These are phyloP conservation scores for Amauroascus verrucosus DNA, from an alignment of 2,329 filamentous ascomycete genomes.

Conservation along the genomic window DNA sequence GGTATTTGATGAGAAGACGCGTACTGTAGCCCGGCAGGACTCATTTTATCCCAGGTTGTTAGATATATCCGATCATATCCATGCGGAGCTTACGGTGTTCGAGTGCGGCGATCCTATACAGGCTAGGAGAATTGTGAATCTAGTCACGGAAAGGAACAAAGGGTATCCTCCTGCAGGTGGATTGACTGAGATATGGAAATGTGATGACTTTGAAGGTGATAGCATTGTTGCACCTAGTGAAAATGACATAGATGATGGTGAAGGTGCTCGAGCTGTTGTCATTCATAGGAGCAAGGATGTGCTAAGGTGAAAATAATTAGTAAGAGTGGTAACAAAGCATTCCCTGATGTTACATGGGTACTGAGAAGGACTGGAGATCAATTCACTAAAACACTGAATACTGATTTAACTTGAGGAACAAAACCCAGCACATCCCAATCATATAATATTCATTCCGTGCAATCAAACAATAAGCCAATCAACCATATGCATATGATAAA, in stretches of 20 bases:
- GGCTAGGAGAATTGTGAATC: constrained; percentile 24
- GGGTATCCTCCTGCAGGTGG: background rate
- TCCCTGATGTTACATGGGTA: no score
- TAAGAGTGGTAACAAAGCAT: background rate
- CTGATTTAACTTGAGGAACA: no score
- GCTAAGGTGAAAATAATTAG: background rate
- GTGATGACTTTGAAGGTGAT: constrained; percentile 10
- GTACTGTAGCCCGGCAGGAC: constrained; percentile 19
- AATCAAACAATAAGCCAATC: background rate
- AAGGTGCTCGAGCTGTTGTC: constrained; percentile 16
- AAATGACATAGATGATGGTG: background rate
- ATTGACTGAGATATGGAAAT: constrained; percentile 16
- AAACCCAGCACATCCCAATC: no score
- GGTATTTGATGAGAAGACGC: background rate
- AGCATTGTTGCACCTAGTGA: background rate
- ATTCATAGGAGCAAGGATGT: background rate
- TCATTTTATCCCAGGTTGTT: constrained; percentile 30
- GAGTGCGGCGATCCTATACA: constrained; percentile 31
- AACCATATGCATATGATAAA: background rate
- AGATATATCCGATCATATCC: constrained; percentile 19
- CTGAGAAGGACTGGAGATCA: no score
- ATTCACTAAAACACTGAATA: no score
- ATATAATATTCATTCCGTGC: no score
- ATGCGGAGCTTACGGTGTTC: constrained; percentile 24
- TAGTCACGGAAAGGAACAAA: background rate